These are phyloP conservation scores for Escallonia herrerae DNA, from an alignment of 129 eudicot genomes.

Conservation along the genomic window DNA sequence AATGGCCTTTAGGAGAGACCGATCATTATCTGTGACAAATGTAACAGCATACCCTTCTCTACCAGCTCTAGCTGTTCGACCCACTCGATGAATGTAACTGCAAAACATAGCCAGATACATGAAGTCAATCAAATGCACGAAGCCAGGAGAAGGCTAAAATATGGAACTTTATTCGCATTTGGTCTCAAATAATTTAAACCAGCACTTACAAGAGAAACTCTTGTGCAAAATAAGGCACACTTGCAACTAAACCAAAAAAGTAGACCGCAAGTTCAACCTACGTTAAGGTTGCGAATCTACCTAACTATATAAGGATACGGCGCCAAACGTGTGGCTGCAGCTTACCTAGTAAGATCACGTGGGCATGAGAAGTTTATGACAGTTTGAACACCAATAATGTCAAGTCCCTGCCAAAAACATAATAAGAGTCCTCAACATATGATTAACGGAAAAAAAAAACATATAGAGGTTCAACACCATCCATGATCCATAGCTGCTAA, in stretches of 20 bases:
- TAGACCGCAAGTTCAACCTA: not conserved
- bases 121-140: not conserved
- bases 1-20: constrained; percentile 79
- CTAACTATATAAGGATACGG: not conserved
- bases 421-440: not conserved
- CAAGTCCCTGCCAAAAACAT: constrained; percentile 61
- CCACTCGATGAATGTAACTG: constrained; percentile 97
- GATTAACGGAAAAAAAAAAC: too few relatives aligned
- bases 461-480: constrained; percentile 1
- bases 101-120: constrained; percentile 4
- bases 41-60: constrained; percentile 92
- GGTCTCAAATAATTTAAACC: not conserved
- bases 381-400: constrained; percentile 81
- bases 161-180: not conserved
- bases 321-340: not conserved
- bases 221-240: not conserved
- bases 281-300: not conserved
- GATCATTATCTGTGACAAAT: constrained; percentile 87
- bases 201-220: not conserved
- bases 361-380: constrained; percentile 92
- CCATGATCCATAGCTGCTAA: not conserved
- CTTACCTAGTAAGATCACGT: constrained; percentile 76
- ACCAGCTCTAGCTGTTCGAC: constrained; percentile 99
- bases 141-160: constrained; percentile 1
- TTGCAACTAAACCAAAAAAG: not conserved